phyloP scores from a whole-genome alignment of 306 rosid species.

The Ziziphus jujuba region DNA sequence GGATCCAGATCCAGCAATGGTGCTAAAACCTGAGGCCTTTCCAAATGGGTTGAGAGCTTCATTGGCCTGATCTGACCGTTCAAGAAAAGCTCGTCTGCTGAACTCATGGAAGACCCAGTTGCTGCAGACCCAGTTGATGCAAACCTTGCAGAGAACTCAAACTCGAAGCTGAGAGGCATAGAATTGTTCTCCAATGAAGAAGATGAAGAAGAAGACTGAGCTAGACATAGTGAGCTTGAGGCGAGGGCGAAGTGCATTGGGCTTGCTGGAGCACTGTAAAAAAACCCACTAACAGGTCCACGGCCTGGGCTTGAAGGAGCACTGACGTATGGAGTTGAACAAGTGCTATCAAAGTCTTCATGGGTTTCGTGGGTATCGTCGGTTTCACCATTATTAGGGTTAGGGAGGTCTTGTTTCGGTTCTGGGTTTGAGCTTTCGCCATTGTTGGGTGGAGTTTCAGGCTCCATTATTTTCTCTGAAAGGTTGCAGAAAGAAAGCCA shows the following conservation, averaged over 20 bases:
- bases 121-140: conserved; percentile 39
- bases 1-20: conserved; percentile 80
- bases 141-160: conserved; percentile 82
- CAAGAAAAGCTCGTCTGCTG: conserved; percentile 88
- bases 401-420: conserved; percentile 21
- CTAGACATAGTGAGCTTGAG: conserved; percentile 22
- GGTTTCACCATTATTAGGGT: conserved; percentile 31
- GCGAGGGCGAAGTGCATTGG: conserved; percentile 80
- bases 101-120: conserved; percentile 78
- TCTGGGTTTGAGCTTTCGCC: conserved; percentile 17
- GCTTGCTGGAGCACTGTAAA: conserved; percentile 94
- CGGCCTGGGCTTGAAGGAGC: conserved; percentile 97
- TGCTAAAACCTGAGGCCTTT: conserved; percentile 67
- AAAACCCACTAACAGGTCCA: conserved; percentile 54
- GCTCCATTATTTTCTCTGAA: conserved; percentile 44
- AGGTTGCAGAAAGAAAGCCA: not conserved
- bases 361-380: conserved; percentile 18
- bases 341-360: conserved; percentile 74
- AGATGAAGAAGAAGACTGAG: conserved; percentile 23
- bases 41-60: conserved; percentile 80
- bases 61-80: conserved; percentile 97
- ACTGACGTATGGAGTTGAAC: conserved; percentile 93
- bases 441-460: conserved; percentile 32
- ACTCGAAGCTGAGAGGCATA: conserved; percentile 55
- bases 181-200: conserved; percentile 16